These are phyloP conservation scores for Serendipita sp. DNA, from an alignment of 768 basidiomycete species.

Conservation along the genomic window DNA sequence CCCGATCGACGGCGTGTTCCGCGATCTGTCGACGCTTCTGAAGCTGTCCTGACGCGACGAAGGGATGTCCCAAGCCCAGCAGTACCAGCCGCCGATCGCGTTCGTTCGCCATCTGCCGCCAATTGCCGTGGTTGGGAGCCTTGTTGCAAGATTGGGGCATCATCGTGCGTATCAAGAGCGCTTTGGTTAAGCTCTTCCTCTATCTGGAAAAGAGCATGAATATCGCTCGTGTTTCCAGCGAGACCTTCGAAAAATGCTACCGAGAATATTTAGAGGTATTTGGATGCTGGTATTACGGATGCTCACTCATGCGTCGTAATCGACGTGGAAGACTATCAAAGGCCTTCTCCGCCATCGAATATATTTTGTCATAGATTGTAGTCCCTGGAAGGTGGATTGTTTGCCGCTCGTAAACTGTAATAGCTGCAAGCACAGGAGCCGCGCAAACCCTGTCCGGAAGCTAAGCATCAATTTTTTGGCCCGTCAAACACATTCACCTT, in stretches of 20 bases:
- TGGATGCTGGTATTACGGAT: neutral
- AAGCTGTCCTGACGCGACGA: neutral
- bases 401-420: slow-evolving; percentile 79
- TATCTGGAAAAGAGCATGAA: slow-evolving; percentile 68
- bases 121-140: slow-evolving; percentile 16
- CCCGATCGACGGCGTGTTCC: slow-evolving; percentile 11
- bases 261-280: neutral
- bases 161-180: slow-evolving; percentile 39
- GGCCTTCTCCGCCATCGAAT: slow-evolving; percentile 48
- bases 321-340: slow-evolving; percentile 63
- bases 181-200: slow-evolving; percentile 47
- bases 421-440: slow-evolving; percentile 65
- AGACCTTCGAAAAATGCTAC: slow-evolving; percentile 65
- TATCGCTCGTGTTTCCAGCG: slow-evolving; percentile 54
- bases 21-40: slow-evolving; percentile 3
- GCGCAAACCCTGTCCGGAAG: slow-evolving; percentile 43
- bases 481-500: slow-evolving; percentile 29
- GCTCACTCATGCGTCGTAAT: slow-evolving; percentile 58
- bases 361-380: slow-evolving; percentile 58
- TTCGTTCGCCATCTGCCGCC: slow-evolving; percentile 10
- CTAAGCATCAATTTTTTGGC: slow-evolving; percentile 1
- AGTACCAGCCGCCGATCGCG: slow-evolving; percentile 14
- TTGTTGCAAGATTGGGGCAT: slow-evolving; percentile 8
- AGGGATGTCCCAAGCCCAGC: neutral
- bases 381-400: slow-evolving; percentile 49